Conservation (phyloP, 2,329 filamentous ascomycete genomes). For the Penicillium fuscoglaucum region DNA sequence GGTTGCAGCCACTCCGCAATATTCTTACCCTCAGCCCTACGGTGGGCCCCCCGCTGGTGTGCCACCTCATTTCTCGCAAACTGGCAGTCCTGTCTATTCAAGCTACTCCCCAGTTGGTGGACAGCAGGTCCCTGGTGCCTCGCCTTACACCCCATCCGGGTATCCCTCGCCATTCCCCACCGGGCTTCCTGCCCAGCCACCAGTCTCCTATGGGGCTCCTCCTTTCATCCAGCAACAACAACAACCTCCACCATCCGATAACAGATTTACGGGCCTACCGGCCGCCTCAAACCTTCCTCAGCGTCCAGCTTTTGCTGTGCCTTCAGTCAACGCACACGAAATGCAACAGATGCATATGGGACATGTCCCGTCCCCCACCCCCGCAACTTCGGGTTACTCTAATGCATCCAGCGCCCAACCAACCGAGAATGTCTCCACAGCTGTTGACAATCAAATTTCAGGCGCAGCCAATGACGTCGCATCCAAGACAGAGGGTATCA, state of each 20-base stretch:
- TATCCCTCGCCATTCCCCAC: conserved; percentile 36
- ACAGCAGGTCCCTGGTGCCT: conserved; percentile 34
- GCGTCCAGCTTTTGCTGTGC: conserved; percentile 58
- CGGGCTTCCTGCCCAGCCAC: conserved; percentile 29
- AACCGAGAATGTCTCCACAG: conserved; percentile 38
- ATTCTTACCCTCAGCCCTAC: conserved; percentile 45
- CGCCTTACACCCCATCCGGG: conserved; percentile 35
- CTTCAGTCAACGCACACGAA: conserved; percentile 54
- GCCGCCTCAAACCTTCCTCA: conserved; percentile 60
- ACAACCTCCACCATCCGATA: conserved; percentile 40
- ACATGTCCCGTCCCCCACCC: conserved; percentile 37
- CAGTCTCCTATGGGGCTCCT: conserved; percentile 40
- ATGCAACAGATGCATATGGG: conserved; percentile 61
- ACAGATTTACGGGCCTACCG: conserved; percentile 56
- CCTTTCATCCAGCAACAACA: conserved; percentile 40
- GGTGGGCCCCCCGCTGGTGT: conserved; percentile 38
- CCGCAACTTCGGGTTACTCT: conserved; percentile 26
- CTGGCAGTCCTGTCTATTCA: conserved; percentile 40
- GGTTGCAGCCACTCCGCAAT: conserved; percentile 39
- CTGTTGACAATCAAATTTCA: conserved; percentile 54
- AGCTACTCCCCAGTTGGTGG: conserved; percentile 39
- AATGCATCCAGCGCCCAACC: conserved; percentile 32
- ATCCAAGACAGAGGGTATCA: conserved; percentile 45
- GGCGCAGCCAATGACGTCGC: conserved; percentile 46
- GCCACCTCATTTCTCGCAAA: conserved; percentile 43